A percentile compares a stretch with the other conserved stretches of the same genome.
These are phyloP conservation scores for Rosa hybrid DNA, from an alignment of 331 rosid genomes.

Conservation along the genomic window DNA sequence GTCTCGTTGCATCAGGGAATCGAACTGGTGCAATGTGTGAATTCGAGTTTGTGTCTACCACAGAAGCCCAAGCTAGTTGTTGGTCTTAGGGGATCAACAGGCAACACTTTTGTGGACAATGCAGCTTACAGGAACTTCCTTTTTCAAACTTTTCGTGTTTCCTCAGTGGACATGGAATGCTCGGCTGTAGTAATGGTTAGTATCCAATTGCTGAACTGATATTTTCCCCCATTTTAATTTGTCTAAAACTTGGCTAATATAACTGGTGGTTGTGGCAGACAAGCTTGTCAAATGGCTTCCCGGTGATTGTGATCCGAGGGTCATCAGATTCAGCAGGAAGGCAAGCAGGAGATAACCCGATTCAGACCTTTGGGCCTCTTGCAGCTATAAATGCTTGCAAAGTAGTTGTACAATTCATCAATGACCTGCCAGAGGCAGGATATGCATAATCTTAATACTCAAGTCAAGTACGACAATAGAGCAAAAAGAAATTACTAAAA, in stretches of 20 bases:
- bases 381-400: conserved; percentile 48
- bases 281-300: conserved; percentile 44
- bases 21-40: conserved; percentile 37
- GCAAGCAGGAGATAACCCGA: conserved; percentile 33
- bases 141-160: conserved; percentile 31
- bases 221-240: not conserved
- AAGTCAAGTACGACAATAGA: not conserved
- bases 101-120: conserved; percentile 44
- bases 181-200: conserved; percentile 48
- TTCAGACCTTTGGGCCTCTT: conserved; percentile 36
- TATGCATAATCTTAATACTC: not conserved
- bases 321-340: conserved; percentile 53
- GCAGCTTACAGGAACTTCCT: conserved; percentile 51
- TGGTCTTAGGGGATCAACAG: conserved; percentile 46
- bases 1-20: conserved; percentile 29
- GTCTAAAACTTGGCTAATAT: not conserved
- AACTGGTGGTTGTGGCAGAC: conserved; percentile 31
- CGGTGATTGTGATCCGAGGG: conserved; percentile 47
- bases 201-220: not conserved
- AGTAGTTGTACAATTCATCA: conserved; percentile 35
- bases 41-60: conserved; percentile 37
- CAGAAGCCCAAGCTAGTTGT: conserved; percentile 42
- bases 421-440: not conserved
- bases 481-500: not conserved
- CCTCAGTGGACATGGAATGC: conserved; percentile 49